Conservation (phyloP, 208 protist genomes). For the Trypanosoma lewisi region DNA sequence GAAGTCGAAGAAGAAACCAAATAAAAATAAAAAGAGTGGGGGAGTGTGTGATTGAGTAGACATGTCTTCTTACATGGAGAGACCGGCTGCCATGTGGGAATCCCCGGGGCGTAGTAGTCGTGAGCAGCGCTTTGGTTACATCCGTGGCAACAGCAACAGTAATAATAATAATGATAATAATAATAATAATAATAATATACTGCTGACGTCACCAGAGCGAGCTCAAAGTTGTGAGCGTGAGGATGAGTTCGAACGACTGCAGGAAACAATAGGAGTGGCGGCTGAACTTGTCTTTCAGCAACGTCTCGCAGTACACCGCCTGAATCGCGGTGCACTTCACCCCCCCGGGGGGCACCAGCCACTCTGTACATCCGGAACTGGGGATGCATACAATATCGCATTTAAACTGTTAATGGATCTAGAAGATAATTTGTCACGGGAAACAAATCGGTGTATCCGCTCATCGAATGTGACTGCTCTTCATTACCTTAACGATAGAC, state of each 20-base stretch:
- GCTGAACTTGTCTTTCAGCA: slow-evolving; percentile 27
- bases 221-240: not conserved
- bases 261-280: slow-evolving; percentile 4
- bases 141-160: too few species aligned
- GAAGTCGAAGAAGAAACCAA: not conserved
- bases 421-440: slow-evolving; percentile 23
- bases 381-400: not conserved
- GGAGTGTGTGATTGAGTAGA: not conserved
- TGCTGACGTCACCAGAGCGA: not conserved
- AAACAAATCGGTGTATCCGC: slow-evolving; percentile 32
- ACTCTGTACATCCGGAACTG: slow-evolving; percentile 13
- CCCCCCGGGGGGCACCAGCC: not conserved
- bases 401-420: slow-evolving; percentile 8
- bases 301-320: slow-evolving; percentile 3
- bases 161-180: too few species aligned
- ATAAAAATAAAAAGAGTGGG: not conserved
- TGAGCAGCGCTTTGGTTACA: too few species aligned
- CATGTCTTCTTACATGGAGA: not conserved
- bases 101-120: not conserved
- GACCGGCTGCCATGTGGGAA: not conserved
- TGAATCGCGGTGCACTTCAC: not conserved
- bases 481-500: slow-evolving; percentile 53
- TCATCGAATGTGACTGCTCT: slow-evolving; percentile 37
- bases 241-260: slow-evolving; percentile 10
- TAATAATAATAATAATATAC: too few species aligned